Evolutionary conservation across 306 rosid species (phyloP), one percentile per base, ranked within the genome.

Genomic region (Myrica gale): DNA sequence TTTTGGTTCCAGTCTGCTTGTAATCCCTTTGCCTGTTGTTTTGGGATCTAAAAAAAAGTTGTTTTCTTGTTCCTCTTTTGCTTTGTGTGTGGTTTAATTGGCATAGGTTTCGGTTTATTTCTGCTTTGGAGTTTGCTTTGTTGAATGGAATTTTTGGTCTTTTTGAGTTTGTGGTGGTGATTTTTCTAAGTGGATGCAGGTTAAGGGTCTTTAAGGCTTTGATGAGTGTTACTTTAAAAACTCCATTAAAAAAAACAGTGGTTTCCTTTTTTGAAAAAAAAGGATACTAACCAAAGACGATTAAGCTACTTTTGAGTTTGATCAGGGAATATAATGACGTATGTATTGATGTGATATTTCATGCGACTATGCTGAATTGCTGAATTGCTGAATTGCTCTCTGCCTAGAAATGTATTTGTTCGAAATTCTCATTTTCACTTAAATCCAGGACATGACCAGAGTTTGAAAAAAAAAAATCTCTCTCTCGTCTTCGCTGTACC

Each of bases 341-440:
- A 44, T 63, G 76, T 80, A 58, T 78, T 80, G 83, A 80, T 80
- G 84, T 71, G 89, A 82, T 80, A 55, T 76, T 72, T 81, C 80
- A 57, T 60, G 68, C 20, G 69, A 44, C 9, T 62, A 53, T 80
- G 78, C 80, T 41, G 58, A 72, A 68, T 60, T 76, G n/a, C 73
- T 76, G n/a, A n/a, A n/a, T n/a, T 80, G 78, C 80, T 41, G 58
- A 72, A 68, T 60, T 76, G n/a, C 60, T 11, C 65, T 71, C 76
- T 26, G 32, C 32, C 58, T 58, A 58, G 42, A 26, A 23, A 5
- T 58, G 66, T 15, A 58, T 32, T 60, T 26, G 32, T 21, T 7
- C 12, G 37, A 15, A 61, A 32, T 61, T 61, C 68, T 61, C 68
- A 32, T 16, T 61, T 65, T 65, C 48, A 42, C 70, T 32, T 65